Base-by-base conservation (phyloP, 345 rosid genomes). In the Hibiscus mutabilis region DNA sequence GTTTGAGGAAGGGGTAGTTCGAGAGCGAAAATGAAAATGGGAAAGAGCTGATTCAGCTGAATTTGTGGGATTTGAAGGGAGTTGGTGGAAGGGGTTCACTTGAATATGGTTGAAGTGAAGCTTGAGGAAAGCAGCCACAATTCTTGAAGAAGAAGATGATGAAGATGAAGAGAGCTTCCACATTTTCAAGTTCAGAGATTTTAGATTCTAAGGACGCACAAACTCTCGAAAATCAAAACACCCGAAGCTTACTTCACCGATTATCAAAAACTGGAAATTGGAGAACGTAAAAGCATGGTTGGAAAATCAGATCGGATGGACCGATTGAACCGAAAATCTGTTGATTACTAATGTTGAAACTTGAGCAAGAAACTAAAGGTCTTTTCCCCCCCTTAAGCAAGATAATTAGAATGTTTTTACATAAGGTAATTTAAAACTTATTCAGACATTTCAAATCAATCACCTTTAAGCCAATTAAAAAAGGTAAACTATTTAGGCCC, bases 121-220 rank as follows among this genome's bases (percentile, higher is more conserved):
- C 4, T 72, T 81, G 69, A 86, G 66, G 46, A 88, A 78, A 42
- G 83, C 79, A 22, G 74, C 70, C 74, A 83, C 74, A 73, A 74
- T 67, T 74, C 80, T 81, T 75, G 68, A 42, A 11, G 74, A 71
- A 6, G 58, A 53, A 7, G 42, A 37, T 6, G 58, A 56, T 0
- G 60, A 56, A 21, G 60, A 24, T 3, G 31, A 56, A 22, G 31
- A 25, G 9, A 31, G 44, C 47, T 72, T 72, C 60, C 46, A 47
- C 68, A 72, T 72, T 60, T 24, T 44, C 29, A 60, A 66, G 62
- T 60, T 71, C 58, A 49, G 24, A 11, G 13, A 22, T 55, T 21
- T 51, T 51, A 51, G 21, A n/a, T 51, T 51, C 14, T 21, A 21
- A 55, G 57, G 40, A 13, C 16, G 31, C 68, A 60, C 58, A 60